These are phyloP conservation scores for Colletotrichum liriopes DNA, from an alignment of 2,329 filamentous ascomycete species.

Conservation along the genomic window DNA sequence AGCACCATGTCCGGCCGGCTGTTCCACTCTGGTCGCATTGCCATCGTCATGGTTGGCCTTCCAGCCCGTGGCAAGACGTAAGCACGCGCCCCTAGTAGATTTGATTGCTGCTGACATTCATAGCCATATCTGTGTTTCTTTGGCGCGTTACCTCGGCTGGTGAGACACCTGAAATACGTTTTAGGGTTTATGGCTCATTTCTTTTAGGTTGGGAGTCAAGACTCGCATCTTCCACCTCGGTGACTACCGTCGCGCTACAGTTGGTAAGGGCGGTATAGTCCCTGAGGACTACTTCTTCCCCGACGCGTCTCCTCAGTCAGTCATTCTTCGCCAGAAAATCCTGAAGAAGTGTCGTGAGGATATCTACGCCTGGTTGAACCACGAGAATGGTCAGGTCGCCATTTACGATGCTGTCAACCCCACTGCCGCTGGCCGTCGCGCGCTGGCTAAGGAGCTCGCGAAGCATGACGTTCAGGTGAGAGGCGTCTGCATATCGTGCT, in stretches of 20 bases:
- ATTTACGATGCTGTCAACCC: conserved; percentile 99
- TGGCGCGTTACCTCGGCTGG: conserved; percentile 95
- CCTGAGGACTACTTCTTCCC: conserved; percentile 99
- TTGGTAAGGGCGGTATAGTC: conserved; percentile 86
- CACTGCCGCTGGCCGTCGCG: conserved; percentile 83
- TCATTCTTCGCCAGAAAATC: conserved; percentile 97
- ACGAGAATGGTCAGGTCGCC: conserved; percentile 97
- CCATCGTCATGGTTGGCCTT: conserved; percentile 95
- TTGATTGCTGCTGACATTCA: conserved; percentile 8
- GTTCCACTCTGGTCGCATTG: conserved; percentile 97
- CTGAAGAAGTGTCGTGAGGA: conserved; percentile 97
- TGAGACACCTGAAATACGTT: conserved; percentile 55
- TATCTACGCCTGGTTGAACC: conserved; percentile 95
- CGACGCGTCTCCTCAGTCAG: conserved; percentile 90
- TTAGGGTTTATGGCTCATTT: conserved; percentile 42
- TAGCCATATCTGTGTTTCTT: conserved; percentile 94
- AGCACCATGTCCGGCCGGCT: conserved; percentile 97
- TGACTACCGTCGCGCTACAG: conserved; percentile 93
- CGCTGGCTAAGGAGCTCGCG: conserved; percentile 95
- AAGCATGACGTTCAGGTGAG: conserved; percentile 93
- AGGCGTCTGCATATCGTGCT: neutral
- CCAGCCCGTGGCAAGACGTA: conserved; percentile 96
- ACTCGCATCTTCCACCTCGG: conserved; percentile 98
- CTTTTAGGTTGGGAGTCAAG: conserved; percentile 88
- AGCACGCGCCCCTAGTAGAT: conserved; percentile 51